Conservation (phyloP, 1,284 basidiomycete species). For the Sporisorium scitamineum region DNA sequence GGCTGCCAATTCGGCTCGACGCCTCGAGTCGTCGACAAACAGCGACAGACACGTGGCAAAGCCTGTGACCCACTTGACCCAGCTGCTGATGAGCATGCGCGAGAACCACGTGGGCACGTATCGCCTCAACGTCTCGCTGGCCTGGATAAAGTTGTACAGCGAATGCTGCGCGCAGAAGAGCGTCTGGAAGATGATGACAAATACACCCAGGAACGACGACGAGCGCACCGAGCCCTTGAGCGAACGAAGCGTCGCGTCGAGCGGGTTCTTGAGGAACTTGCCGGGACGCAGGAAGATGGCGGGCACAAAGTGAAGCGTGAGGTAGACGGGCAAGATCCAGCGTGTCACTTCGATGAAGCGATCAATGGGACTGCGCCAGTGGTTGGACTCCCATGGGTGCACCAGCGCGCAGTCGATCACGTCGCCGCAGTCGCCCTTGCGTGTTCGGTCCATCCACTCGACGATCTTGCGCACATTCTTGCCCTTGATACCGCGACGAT, state of each 20-base stretch:
- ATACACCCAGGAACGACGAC: constrained; percentile 87
- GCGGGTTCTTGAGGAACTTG: constrained; percentile 61
- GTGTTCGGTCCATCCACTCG: constrained; percentile 54
- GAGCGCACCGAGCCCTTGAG: constrained; percentile 82
- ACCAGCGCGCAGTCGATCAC: constrained; percentile 71
- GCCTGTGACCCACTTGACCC: constrained; percentile 77
- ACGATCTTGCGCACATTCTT: constrained; percentile 56
- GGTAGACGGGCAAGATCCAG: constrained; percentile 83
- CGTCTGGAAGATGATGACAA: constrained; percentile 88
- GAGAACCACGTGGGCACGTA: constrained; percentile 72
- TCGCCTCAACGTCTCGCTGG: constrained; percentile 24
- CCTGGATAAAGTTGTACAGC: constrained; percentile 71
- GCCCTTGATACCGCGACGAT: constrained; percentile 59
- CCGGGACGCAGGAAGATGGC: constrained; percentile 66
- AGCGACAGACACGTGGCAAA: constrained; percentile 82
- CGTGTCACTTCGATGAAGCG: constrained; percentile 84
- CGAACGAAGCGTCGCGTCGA: constrained; percentile 71
- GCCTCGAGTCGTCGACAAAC: constrained; percentile 85
- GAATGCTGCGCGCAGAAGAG: constrained; percentile 82
- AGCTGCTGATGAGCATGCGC: constrained; percentile 76
- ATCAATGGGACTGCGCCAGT: constrained; percentile 77
- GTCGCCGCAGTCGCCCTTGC: constrained; percentile 38
- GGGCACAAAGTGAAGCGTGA: constrained; percentile 90
- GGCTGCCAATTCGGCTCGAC: constrained; percentile 88
- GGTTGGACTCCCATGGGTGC: constrained; percentile 83